Evolutionary conservation across 139 green algal genomes (phyloP).

Genomic region (Chlorella sp.): DNA sequence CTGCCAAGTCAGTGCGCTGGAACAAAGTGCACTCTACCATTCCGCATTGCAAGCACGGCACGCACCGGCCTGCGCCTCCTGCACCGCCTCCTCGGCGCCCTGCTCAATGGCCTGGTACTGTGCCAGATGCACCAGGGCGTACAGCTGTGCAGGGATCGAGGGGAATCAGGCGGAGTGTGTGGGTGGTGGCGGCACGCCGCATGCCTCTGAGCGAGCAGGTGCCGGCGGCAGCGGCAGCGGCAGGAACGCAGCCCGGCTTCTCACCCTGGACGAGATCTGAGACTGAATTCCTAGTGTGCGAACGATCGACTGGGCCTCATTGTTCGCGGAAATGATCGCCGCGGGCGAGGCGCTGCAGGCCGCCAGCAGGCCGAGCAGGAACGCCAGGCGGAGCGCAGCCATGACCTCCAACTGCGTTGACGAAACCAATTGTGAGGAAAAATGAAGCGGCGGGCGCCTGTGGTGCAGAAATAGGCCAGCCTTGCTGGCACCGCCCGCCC

Average conservation of each 20-base stretch:
- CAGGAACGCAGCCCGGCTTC: not conserved
- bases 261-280: slow-evolving; percentile 1
- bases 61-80: not conserved
- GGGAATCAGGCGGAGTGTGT: not conserved
- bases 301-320: not conserved
- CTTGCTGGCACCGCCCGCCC: no score
- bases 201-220: not conserved
- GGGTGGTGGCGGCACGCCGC: not conserved
- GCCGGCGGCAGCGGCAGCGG: not conserved
- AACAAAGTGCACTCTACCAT: not conserved
- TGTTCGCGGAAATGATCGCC: slow-evolving; percentile 4
- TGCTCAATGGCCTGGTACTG: slow-evolving; percentile 6
- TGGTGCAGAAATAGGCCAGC: no score
- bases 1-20: not conserved
- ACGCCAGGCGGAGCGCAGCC: not conserved
- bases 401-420: no score
- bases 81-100: not conserved
- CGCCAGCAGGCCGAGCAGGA: not conserved
- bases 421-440: no score
- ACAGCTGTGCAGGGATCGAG: not conserved
- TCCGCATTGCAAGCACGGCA: not conserved
- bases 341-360: no score
- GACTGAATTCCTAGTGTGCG: not conserved
- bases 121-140: not conserved
- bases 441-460: no score